Conservation (phyloP, 2,329 filamentous ascomycete species). For the Lachnum nothofagi region DNA sequence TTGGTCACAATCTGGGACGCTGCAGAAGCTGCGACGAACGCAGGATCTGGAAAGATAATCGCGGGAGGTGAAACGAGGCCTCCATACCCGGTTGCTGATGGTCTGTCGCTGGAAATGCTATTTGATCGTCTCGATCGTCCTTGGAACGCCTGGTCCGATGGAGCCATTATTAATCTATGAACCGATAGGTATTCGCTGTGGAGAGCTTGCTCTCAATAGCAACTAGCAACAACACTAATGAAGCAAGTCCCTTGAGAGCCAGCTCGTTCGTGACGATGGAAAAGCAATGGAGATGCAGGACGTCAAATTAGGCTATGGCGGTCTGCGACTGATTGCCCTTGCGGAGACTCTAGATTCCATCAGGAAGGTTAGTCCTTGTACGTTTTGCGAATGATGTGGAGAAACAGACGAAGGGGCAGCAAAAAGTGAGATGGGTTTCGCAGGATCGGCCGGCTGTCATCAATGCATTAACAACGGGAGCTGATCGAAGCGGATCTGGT, state of each 20-base stretch:
- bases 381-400: not conserved
- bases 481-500: not conserved
- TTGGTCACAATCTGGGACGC: slow-evolving; percentile 89
- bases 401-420: not conserved
- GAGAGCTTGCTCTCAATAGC: not conserved
- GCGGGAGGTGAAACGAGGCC: slow-evolving; percentile 62
- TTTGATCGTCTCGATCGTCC: slow-evolving; percentile 33
- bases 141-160: slow-evolving; percentile 19
- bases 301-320: not conserved
- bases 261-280: not conserved
- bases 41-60: slow-evolving; percentile 68
- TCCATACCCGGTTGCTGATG: slow-evolving; percentile 53
- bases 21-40: slow-evolving; percentile 81
- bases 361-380: not conserved
- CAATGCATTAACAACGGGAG: slow-evolving; percentile 1
- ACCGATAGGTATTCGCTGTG: slow-evolving; percentile 1
- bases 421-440: not conserved
- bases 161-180: slow-evolving; percentile 16
- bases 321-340: not conserved
- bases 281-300: slow-evolving; percentile 1
- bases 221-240: too few species aligned
- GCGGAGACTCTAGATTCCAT: not conserved
- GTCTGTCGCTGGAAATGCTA: slow-evolving; percentile 67
- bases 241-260: not conserved
- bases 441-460: not conserved